Evolutionary conservation across 495 filamentous ascomycete species (phyloP).

Genomic region (Podospora comata): DNA sequence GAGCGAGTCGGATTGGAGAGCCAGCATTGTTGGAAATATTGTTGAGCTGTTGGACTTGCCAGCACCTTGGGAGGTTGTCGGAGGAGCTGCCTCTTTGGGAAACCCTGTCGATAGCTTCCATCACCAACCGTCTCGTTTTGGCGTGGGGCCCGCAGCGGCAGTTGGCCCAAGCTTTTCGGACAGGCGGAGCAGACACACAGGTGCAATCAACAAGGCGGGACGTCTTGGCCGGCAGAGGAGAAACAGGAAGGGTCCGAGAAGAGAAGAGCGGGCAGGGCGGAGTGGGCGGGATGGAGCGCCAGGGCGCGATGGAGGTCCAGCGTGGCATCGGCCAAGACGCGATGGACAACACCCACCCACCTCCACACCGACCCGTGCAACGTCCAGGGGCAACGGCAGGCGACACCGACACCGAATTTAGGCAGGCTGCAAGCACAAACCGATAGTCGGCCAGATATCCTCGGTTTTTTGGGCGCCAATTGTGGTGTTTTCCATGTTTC

Average conservation of each 20-base stretch:
- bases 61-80: constrained; percentile 4
- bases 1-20: background rate
- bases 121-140: background rate
- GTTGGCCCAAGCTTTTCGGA: background rate
- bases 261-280: background rate
- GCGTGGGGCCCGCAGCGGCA: too few species aligned
- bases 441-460: background rate
- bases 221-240: background rate
- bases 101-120: background rate
- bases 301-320: background rate
- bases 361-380: background rate
- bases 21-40: background rate
- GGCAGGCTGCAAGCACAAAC: background rate
- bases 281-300: background rate
- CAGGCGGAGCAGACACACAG: background rate
- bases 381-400: background rate
- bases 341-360: constrained; percentile 3
- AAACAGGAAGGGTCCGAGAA: background rate
- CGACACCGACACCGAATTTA: background rate
- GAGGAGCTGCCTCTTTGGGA: constrained; percentile 9
- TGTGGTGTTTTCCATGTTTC: background rate
- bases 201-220: too few species aligned
- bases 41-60: background rate
- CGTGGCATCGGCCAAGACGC: constrained; percentile 4
- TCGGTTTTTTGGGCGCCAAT: background rate